Evolutionary conservation across 805 yeast species (phyloP), one percentile per base, ranked within the genome.

Genomic region (Lipomyces spencermartinsiae): DNA sequence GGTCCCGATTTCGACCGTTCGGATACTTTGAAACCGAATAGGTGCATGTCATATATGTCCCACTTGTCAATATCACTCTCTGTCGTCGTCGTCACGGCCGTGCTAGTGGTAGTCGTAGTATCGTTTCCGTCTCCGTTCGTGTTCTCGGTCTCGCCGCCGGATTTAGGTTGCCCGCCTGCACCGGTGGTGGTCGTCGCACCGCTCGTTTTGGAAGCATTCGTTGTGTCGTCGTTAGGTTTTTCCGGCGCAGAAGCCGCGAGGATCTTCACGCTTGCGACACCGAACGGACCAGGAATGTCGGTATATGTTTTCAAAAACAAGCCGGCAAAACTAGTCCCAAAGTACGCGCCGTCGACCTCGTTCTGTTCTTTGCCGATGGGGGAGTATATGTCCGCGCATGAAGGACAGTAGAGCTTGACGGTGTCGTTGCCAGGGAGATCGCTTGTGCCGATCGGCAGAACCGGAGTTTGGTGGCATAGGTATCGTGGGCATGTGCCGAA

Each of bases 311-410:
- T 91, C 69, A 95, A 86, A 74, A 95, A 90, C 73, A 95, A 84
- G 1, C 97, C 98, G 0, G 97, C 95, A 80, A 95, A 95, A 46
- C 96, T 89, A 0, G 98, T 92, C 4, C 99, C 98, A 81, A 96
- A 95, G 75, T 90, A 95, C 0, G 98, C 97, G 4, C 99, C 99
- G 79, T 95, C 99, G 56, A 95, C 86, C 76, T 92, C 91, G 66
- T 91, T 81, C 78, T 91, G 93, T 70, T 97, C 83, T n/a, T 93
- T 87, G 65, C 93, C 89, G 65, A 89, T 87, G 1, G 98, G 98
- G 61, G 92, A 80, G 78, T 95, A 95, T 54, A 94, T 83, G 76
- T 95, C 99, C 76, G 89, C 87, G 80, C 99, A 95, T 77, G 94
- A 89, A 1, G 99, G 98, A 80, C 99, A 95, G 78, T 89, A 95